Evolutionary conservation across 2,329 filamentous ascomycete species (phyloP).

Genomic region (Talaromyces sp.): DNA sequence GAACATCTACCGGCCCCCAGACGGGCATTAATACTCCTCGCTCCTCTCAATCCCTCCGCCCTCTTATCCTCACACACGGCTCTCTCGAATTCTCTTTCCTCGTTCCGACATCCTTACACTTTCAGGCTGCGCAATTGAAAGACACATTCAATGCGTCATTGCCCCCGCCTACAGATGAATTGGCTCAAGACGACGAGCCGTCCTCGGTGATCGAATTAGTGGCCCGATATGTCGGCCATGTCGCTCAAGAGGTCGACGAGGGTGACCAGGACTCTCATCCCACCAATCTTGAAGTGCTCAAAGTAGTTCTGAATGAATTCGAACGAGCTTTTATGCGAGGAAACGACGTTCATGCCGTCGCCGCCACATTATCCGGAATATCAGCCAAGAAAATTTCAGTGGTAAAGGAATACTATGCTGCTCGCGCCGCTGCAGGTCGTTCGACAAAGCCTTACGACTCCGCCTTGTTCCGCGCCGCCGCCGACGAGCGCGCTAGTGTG

Average conservation of each 20-base stretch:
- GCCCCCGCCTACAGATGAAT: constrained; percentile 89
- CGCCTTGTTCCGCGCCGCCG: constrained; percentile 82
- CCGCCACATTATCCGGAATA: constrained; percentile 82
- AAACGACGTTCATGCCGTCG: constrained; percentile 93
- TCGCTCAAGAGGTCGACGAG: constrained; percentile 84
- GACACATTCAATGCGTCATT: constrained; percentile 83
- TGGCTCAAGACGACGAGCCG: constrained; percentile 98
- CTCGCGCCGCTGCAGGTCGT: constrained; percentile 77
- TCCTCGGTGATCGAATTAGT: constrained; percentile 92
- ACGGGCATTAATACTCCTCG: constrained; percentile 96
- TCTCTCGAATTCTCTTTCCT: constrained; percentile 95
- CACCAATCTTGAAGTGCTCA: constrained; percentile 88
- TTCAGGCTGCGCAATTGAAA: constrained; percentile 91
- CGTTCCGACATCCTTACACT: constrained; percentile 92
- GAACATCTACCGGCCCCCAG: constrained; percentile 75
- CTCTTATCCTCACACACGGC: constrained; percentile 86
- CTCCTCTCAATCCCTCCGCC: constrained; percentile 87
- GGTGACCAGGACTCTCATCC: constrained; percentile 86
- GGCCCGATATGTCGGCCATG: constrained; percentile 86
- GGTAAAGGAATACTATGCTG: constrained; percentile 87
- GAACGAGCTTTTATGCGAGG: constrained; percentile 91
- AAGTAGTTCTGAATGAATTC: constrained; percentile 91
- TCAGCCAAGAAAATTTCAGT: constrained; percentile 88
- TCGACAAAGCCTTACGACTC: constrained; percentile 91
- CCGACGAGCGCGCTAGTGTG: constrained; percentile 77